Base-by-base conservation (phyloP, 2,329 filamentous ascomycete species). In the Golovinomyces cichoracearum region DNA sequence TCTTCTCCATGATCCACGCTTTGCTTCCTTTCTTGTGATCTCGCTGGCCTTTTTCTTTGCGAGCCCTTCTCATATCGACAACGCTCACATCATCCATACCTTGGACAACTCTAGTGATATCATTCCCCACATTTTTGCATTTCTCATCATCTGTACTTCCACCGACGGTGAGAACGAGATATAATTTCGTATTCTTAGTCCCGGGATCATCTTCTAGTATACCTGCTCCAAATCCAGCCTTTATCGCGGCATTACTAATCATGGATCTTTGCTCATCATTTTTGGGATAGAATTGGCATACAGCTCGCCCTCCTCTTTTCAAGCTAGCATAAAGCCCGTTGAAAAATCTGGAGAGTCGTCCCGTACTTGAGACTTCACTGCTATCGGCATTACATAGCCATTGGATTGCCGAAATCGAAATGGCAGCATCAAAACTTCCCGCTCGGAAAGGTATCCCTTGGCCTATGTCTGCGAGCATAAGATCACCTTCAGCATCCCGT, bases 221-320 rank as follows among this genome's bases (percentile, higher is more conserved):
- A 66, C 90, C 90, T 0, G 90, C 90, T 45, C 90, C 88, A 58
- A 98, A 98, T 0, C 90, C 90, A 1, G 90, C 90, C 60, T 82
- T 85, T 52, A 95, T 80, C 0, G 90, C 90, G 0, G 90, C 90
- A 51, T 74, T 72, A 47, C 79, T 83, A 56, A 98, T 93, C 86
- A 98, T 93, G 59, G 73, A 76, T 59, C 86, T 75, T 66, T 98
- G 90, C 53, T 74, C 70, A 56, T 92, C 81, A 62, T 98, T 95
- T 66, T 93, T 93, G 2, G 90, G 90, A 62, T 98, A 98, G 63
- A 98, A 98, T 60, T 98, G 90, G 61, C 86, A 93, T 13, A 95
- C 88, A 0, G 90, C 90, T 33, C 84, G 73, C 1, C 84, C 90
- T 5, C 90, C 90, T 19, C 90, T 70, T 53, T 78, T 76, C 53